Conservation (phyloP, 352 stramenopile species). For the Phytophthora fragariae region DNA sequence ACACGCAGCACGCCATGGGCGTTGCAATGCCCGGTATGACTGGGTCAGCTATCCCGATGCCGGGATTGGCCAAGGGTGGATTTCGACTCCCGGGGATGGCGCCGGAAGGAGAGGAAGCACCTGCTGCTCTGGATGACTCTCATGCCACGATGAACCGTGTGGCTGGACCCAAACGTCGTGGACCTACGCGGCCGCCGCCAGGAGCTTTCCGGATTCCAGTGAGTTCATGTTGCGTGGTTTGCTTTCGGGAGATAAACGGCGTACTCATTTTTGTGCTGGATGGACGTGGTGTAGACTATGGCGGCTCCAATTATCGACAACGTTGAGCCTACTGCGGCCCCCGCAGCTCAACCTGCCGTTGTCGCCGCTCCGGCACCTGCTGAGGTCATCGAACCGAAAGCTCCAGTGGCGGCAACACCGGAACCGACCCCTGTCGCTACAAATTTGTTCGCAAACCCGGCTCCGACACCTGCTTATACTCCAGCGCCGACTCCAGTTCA, state of each 20-base stretch:
- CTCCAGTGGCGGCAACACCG: slow-evolving; percentile 13
- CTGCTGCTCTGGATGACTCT: slow-evolving; percentile 54
- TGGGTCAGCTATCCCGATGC: slow-evolving; percentile 83
- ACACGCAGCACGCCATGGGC: slow-evolving; percentile 72
- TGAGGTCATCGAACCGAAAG: slow-evolving; percentile 25
- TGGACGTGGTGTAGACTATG: slow-evolving; percentile 45
- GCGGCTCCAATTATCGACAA: slow-evolving; percentile 41
- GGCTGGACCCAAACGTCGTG: slow-evolving; percentile 78
- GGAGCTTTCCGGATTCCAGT: slow-evolving; percentile 73
- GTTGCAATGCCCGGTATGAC: slow-evolving; percentile 84
- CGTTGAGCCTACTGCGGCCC: slow-evolving; percentile 24
- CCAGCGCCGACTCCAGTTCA: slow-evolving; percentile 13
- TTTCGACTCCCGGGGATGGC: slow-evolving; percentile 77
- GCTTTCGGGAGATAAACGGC: neutral
- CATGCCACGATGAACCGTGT: slow-evolving; percentile 85
- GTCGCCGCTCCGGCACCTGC: neutral
- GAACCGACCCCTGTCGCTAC: slow-evolving; percentile 14
- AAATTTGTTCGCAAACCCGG: slow-evolving; percentile 30
- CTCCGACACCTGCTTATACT: slow-evolving; percentile 10
- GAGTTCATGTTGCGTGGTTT: slow-evolving; percentile 3
- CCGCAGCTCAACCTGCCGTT: slow-evolving; percentile 6
- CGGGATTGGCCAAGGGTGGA: slow-evolving; percentile 73
- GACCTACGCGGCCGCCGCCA: slow-evolving; percentile 66
- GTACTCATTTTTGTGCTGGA: neutral
- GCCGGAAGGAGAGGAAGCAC: slow-evolving; percentile 33